A percentile compares a stretch with the other conserved stretches of the same genome.
These are phyloP conservation scores for Chlamydomonas asymmetrica DNA, from an alignment of 139 green algal species.

Conservation along the genomic window DNA sequence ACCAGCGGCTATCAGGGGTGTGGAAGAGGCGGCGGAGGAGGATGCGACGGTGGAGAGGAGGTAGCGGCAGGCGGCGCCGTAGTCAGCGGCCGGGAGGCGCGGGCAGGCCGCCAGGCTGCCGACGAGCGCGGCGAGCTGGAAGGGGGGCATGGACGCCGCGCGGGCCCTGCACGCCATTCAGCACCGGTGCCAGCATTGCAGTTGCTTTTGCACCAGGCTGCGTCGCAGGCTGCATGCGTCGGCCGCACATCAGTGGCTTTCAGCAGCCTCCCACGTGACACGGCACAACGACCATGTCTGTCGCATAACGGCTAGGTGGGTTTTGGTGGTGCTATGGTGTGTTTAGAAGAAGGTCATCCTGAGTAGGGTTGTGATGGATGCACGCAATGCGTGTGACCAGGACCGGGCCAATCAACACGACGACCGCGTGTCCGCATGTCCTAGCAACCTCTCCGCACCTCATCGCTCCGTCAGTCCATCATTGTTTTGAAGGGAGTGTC, in stretches of 20 bases:
- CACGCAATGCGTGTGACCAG: too few species aligned
- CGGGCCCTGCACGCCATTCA: not conserved
- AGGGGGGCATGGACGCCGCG: not conserved
- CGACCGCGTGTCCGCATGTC: not conserved
- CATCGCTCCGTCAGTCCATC: not conserved
- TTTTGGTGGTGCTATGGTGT: not conserved
- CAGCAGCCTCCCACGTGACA: not conserved
- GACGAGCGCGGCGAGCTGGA: not conserved
- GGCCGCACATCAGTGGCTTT: not conserved
- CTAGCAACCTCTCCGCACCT: not conserved
- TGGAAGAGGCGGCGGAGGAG: not conserved
- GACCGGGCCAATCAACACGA: not conserved
- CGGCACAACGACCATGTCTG: not conserved
- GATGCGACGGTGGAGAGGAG: not conserved
- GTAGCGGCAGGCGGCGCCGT: not conserved
- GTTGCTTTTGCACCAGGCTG: not conserved
- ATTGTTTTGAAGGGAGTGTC: not conserved
- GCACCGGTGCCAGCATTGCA: not conserved
- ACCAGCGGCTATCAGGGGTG: not conserved
- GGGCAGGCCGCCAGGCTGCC: conserved; percentile 7
- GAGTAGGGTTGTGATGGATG: too few species aligned
- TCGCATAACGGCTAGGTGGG: not conserved
- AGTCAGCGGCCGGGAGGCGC: conserved; percentile 17
- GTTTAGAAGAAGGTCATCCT: too few species aligned
- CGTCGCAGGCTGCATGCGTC: not conserved